These are phyloP conservation scores for Sporormia fimetaria DNA, from an alignment of 495 filamentous ascomycete genomes.

Conservation along the genomic window DNA sequence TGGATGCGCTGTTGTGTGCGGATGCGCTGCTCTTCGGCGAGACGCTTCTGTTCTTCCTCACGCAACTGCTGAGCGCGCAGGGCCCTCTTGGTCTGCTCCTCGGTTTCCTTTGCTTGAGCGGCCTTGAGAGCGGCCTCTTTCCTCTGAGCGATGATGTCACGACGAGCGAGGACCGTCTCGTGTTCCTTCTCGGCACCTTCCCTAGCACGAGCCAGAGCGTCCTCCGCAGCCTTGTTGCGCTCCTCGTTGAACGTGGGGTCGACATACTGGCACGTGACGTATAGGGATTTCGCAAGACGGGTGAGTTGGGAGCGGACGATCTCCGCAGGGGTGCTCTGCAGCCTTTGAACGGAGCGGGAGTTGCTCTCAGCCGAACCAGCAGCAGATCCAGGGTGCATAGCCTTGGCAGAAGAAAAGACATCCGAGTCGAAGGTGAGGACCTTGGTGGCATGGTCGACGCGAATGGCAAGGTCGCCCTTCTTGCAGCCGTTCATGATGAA, in stretches of 20 bases:
- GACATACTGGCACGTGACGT: constrained; percentile 87
- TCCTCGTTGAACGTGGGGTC: constrained; percentile 76
- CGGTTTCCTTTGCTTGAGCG: constrained; percentile 76
- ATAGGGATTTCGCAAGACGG: constrained; percentile 81
- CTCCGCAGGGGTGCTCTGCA: constrained; percentile 95
- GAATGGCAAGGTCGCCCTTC: constrained; percentile 95
- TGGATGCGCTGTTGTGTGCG: constrained; percentile 80
- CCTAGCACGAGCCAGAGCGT: constrained; percentile 66
- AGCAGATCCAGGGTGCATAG: constrained; percentile 70
- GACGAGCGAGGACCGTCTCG: constrained; percentile 72
- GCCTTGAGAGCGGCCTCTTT: constrained; percentile 85
- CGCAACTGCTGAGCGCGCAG: constrained; percentile 72
- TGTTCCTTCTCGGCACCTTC: constrained; percentile 87
- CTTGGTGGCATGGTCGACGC: constrained; percentile 87
- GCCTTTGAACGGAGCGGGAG: constrained; percentile 72
- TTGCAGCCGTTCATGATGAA: constrained; percentile 99
- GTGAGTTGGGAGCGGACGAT: constrained; percentile 92
- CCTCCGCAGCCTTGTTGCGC: constrained; percentile 65
- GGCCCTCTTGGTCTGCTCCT: constrained; percentile 76
- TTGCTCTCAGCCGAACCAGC: constrained; percentile 86
- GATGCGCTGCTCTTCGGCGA: constrained; percentile 80
- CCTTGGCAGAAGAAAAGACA: constrained; percentile 94
- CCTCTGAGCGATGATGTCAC: constrained; percentile 86
- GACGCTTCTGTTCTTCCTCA: constrained; percentile 75
- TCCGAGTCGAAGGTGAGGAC: constrained; percentile 95